Base-by-base conservation (phyloP, 805 yeast genomes). In the Wickerhamiella azymoides region DNA sequence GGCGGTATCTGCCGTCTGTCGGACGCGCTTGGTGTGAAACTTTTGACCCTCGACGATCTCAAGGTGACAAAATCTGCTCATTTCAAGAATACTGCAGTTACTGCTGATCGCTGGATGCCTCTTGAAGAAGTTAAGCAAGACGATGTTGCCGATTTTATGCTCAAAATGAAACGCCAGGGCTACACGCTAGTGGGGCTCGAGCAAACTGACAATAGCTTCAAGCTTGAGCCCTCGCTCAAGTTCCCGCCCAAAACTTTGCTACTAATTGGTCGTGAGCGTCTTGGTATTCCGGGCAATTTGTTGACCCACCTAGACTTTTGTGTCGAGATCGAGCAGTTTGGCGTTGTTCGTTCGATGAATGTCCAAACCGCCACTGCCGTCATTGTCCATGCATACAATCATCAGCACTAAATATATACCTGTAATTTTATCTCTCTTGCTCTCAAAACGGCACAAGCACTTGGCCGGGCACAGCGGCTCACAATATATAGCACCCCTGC, bases 351-450 rank as follows among this genome's bases (percentile, higher is more conserved):
- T 53, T 86, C 96, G 1, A 88, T 88, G 97, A 88, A 88, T 57
- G 88, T 88, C 50, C 97, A 88, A 64, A 88, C 96, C 0, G 97
- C 96, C 1, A 79, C 96, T 0, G 97, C 96, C 0, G 86, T 88
- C 17, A 76, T 88, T 43, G 95, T 86, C 6, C 94, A 88, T 62
- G 92, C 96, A 0, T 88, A 89, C 56, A 77, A 56, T 26, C 49
- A 54, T 45, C 56, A 55, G 36, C 47, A 47, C 28, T 14, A 5
- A 28, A 7, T 14, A 5, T 30, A n/a, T 10, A n/a, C 36, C 3
- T 33, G 3, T 9, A 33, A 14, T 14, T 33, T 33, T 33, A n/a
- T n/a, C n/a, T n/a, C n/a, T n/a, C n/a, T n/a, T n/a, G n/a, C n/a
- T n/a, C n/a, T n/a, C n/a, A n/a, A n/a, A n/a, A 28, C 10, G 13